Conservation (phyloP, 2,329 filamentous ascomycete genomes). For the Xylaria hypoxylon region DNA sequence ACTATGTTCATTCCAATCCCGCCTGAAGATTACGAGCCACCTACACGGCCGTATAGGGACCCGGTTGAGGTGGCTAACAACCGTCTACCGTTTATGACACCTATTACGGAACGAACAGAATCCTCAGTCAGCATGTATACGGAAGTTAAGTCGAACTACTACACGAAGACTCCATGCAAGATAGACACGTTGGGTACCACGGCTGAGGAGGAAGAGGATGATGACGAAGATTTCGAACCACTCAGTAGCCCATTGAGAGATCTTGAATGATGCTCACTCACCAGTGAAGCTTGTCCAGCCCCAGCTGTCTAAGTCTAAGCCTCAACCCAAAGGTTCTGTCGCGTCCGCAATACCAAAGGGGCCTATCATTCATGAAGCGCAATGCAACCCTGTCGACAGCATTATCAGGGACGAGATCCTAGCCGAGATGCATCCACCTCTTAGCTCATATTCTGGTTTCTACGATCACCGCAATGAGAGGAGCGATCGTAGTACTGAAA, state of each 20-base stretch:
- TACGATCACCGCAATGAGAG: slow-evolving; percentile 74
- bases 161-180: slow-evolving; percentile 83
- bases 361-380: slow-evolving; percentile 81
- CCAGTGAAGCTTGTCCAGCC: slow-evolving; percentile 64
- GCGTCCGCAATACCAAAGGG: slow-evolving; percentile 63
- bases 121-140: slow-evolving; percentile 79
- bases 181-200: slow-evolving; percentile 50
- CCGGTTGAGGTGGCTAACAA: slow-evolving; percentile 85
- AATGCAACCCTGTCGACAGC: slow-evolving; percentile 92
- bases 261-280: slow-evolving; percentile 64
- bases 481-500: slow-evolving; percentile 77
- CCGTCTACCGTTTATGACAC: slow-evolving; percentile 96
- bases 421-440: slow-evolving; percentile 75
- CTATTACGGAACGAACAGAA: slow-evolving; percentile 95
- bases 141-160: slow-evolving; percentile 67
- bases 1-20: slow-evolving; percentile 82
- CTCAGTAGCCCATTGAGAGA: slow-evolving; percentile 78
- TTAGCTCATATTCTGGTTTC: slow-evolving; percentile 82
- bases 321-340: slow-evolving; percentile 46
- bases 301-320: slow-evolving; percentile 58
- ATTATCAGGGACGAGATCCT: slow-evolving; percentile 79
- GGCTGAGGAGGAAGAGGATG: slow-evolving; percentile 50
- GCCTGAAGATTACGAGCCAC: slow-evolving; percentile 87
- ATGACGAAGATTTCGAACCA: slow-evolving; percentile 55
- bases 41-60: slow-evolving; percentile 83